Base-by-base conservation (phyloP, 179 eudicot species). In the Silene vulgaris region DNA sequence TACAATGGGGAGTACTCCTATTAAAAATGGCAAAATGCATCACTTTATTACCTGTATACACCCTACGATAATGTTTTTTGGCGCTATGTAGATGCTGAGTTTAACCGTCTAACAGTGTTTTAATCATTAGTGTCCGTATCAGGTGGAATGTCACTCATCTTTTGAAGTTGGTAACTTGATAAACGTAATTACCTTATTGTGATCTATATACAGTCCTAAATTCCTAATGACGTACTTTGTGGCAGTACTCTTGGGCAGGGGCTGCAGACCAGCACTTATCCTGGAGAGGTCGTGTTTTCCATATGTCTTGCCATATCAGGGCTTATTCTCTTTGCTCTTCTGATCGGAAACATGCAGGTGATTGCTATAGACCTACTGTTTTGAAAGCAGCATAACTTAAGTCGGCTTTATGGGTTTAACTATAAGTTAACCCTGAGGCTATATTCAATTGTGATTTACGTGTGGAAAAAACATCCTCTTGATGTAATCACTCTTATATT, bases 301-400 rank as follows among this genome's bases (percentile, higher is more conserved):
- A 81, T 85, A 72, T 79, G 73, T 45, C 82, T 85, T 37, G 86
- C 83, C 20, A 79, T 85, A 67, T 83, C 84, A 13, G 88, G 86
- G 35, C 86, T 85, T 32, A 85, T 85, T 74, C 86, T 83, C 20
- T 81, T 85, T 37, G 83, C 86, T 21, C 86, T 83, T 63, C 74
- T 83, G 70, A 85, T 85, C 16, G 88, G 88, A 76, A 85, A 85
- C 54, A 85, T 85, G 88, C 88, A 85, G 81, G 87, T 82, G 64
- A 74, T 23, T 16, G 9, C 17, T 28, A 37, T 29, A 21, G 35
- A 59, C 9, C 4, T 35, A 30, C 4, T 13, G 1, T 48, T 56
- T 1, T 61, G 56, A 20, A 69, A 14, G 16, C 26, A 62, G 20
- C 67, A 23, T 71, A 28, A 28, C 5, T 71, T 4, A 70, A 19